These are phyloP conservation scores for Clitopilus hobsonii DNA, from an alignment of 768 basidiomycete genomes.

Conservation along the genomic window DNA sequence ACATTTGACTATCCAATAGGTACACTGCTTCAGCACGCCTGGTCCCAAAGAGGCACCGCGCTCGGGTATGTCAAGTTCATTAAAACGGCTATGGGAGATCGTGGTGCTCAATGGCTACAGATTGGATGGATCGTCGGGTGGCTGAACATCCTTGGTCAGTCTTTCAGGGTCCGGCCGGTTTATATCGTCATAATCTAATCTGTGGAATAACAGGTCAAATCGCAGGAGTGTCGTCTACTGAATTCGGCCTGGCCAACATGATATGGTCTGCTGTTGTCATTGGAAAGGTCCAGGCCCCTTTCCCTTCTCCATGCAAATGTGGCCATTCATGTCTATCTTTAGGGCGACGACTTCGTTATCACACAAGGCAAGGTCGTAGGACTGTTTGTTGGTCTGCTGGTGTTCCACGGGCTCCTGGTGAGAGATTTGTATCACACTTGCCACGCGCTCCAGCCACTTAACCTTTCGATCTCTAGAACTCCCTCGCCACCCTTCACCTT, in stretches of 20 bases:
- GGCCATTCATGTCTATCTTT: slow-evolving; percentile 7
- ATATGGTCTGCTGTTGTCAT: slow-evolving; percentile 73
- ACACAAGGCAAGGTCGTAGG: slow-evolving; percentile 74
- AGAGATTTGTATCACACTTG: slow-evolving; percentile 8
- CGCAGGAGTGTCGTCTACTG: slow-evolving; percentile 81
- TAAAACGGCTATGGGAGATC: background rate
- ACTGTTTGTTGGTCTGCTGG: slow-evolving; percentile 69
- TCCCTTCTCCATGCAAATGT: too few species aligned
- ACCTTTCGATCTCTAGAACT: slow-evolving; percentile 42
- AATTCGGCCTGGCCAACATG: slow-evolving; percentile 78
- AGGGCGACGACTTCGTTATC: slow-evolving; percentile 56
- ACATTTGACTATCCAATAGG: slow-evolving; percentile 25
- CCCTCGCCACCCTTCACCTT: slow-evolving; percentile 68
- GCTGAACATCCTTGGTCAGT: slow-evolving; percentile 72
- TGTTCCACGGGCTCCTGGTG: slow-evolving; percentile 72
- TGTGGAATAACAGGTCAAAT: slow-evolving; percentile 51
- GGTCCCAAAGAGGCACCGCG: slow-evolving; percentile 58
- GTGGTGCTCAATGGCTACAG: slow-evolving; percentile 19
- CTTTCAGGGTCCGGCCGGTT: slow-evolving; percentile 1
- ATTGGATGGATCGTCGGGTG: slow-evolving; percentile 79
- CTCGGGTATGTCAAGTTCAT: slow-evolving; percentile 41
- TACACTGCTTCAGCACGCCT: slow-evolving; percentile 82
- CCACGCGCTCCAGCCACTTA: background rate
- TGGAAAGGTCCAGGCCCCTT: slow-evolving; percentile 47
- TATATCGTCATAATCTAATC: background rate